A percentile compares a stretch with the other conserved stretches of the same genome.
Conservation (phyloP, 148 eudicot genomes). For the Spergularia marina region DNA sequence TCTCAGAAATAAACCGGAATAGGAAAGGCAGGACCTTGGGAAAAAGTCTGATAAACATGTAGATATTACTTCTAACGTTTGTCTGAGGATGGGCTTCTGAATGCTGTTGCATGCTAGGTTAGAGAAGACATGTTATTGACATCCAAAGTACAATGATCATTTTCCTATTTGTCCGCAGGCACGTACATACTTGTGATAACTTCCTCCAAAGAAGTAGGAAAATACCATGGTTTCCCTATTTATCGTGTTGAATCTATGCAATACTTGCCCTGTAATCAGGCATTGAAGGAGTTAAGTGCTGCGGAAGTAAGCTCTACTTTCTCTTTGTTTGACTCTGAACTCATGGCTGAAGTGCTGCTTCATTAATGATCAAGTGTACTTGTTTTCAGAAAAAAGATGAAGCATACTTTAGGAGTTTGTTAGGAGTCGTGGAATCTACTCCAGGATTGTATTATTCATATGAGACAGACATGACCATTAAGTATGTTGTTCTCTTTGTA, state of each 20-base stretch:
- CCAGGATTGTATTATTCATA: constrained; percentile 94
- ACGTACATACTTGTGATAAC: constrained; percentile 73
- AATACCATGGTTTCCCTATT: constrained; percentile 81
- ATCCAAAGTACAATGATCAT: neutral
- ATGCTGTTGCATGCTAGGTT: neutral
- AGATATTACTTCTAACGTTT: neutral
- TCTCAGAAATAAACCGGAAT: neutral
- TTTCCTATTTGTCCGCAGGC: constrained; percentile 42
- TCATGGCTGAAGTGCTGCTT: constrained; percentile 3
- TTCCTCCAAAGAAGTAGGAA: constrained; percentile 79
- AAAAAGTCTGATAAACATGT: neutral
- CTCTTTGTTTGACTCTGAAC: neutral
- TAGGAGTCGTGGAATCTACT: constrained; percentile 83
- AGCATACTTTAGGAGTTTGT: constrained; percentile 74
- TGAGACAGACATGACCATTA: constrained; percentile 87
- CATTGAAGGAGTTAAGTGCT: constrained; percentile 42
- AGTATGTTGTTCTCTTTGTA: constrained; percentile 40
- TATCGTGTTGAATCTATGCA: constrained; percentile 74
- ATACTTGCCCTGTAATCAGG: constrained; percentile 72
- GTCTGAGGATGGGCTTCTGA: neutral
- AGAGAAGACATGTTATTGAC: neutral
- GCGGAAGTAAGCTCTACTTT: constrained; percentile 58
- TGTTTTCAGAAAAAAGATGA: constrained; percentile 82
- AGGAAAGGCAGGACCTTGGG: neutral
- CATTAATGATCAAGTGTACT: neutral